Evolutionary conservation across 164 flowering plant genomes (phyloP).

Genomic region (Chloranthus sessilifolius): DNA sequence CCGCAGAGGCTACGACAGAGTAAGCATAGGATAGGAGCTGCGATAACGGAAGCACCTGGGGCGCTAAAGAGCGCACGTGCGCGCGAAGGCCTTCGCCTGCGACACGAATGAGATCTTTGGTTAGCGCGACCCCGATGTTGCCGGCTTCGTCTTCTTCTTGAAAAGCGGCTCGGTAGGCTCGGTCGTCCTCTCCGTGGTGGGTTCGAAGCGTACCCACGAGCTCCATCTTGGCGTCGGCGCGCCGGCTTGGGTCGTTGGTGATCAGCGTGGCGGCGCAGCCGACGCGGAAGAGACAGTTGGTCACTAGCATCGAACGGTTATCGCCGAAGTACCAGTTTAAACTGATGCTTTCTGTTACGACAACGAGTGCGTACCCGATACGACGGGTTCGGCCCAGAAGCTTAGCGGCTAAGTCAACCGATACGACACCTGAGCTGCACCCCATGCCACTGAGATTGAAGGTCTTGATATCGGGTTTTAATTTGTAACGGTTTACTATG

Average conservation of each 20-base stretch:
- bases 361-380: conserved; percentile 36
- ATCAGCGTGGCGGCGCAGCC: conserved; percentile 49
- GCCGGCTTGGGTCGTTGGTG: conserved; percentile 34
- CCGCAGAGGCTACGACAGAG: conserved; percentile 14
- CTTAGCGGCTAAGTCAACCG: conserved; percentile 43
- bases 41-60: conserved; percentile 42
- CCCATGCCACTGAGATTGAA: conserved; percentile 64
- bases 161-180: conserved; percentile 39
- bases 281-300: conserved; percentile 53
- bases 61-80: conserved; percentile 35
- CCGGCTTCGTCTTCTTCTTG: conserved; percentile 52
- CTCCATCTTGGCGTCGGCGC: conserved; percentile 36
- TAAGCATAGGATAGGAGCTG: conserved; percentile 31
- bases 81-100: conserved; percentile 33
- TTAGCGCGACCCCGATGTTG: conserved; percentile 45
- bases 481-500: conserved; percentile 36
- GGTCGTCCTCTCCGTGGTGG: conserved; percentile 56
- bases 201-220: conserved; percentile 39
- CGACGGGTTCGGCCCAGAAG: conserved; percentile 19
- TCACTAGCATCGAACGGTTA: conserved; percentile 50
- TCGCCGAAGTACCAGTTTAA: conserved; percentile 57
- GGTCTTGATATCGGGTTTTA: conserved; percentile 35
- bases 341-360: conserved; percentile 51
- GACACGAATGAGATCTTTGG: conserved; percentile 51
- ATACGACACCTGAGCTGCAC: conserved; percentile 43